phyloP scores from a whole-genome alignment of 225 moss, liverwort and hornwort species.

The Sphagnum contortum region DNA sequence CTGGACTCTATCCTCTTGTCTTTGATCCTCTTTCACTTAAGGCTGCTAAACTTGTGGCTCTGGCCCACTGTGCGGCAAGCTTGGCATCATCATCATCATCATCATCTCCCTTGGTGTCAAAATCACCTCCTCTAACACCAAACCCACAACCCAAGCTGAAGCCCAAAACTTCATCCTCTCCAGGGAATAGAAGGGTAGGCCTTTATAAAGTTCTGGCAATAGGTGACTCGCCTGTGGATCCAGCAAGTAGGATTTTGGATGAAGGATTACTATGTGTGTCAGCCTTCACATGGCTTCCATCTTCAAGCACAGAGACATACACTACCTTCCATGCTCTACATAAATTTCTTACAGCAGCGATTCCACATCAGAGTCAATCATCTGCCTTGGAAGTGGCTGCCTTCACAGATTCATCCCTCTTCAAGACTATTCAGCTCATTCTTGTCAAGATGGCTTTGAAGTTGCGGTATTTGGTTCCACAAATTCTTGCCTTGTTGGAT shows the following conservation, averaged over 20 bases:
- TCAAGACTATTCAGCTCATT: slow-evolving; percentile 62
- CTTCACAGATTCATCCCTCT: slow-evolving; percentile 52
- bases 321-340: slow-evolving; percentile 81
- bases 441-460: slow-evolving; percentile 66
- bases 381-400: slow-evolving; percentile 25
- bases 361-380: slow-evolving; percentile 44
- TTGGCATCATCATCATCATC: slow-evolving; percentile 11
- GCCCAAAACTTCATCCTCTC: slow-evolving; percentile 5
- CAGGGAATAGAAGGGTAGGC: slow-evolving; percentile 8
- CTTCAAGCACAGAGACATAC: slow-evolving; percentile 83
- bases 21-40: slow-evolving; percentile 90
- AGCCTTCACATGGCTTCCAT: slow-evolving; percentile 88
- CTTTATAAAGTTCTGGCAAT: slow-evolving; percentile 45
- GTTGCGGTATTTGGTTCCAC: slow-evolving; percentile 64
- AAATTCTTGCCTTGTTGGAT: slow-evolving; percentile 76
- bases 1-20: slow-evolving; percentile 73
- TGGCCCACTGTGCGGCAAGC: slow-evolving; percentile 72
- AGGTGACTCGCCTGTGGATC: slow-evolving; percentile 22
- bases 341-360: slow-evolving; percentile 68
- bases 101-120: background rate
- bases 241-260: slow-evolving; percentile 56
- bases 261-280: slow-evolving; percentile 78
- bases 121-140: slow-evolving; percentile 1
- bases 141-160: no score
- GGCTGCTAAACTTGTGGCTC: slow-evolving; percentile 76